Base-by-base conservation (phyloP, 345 rosid species). In the Citrus reticulata region DNA sequence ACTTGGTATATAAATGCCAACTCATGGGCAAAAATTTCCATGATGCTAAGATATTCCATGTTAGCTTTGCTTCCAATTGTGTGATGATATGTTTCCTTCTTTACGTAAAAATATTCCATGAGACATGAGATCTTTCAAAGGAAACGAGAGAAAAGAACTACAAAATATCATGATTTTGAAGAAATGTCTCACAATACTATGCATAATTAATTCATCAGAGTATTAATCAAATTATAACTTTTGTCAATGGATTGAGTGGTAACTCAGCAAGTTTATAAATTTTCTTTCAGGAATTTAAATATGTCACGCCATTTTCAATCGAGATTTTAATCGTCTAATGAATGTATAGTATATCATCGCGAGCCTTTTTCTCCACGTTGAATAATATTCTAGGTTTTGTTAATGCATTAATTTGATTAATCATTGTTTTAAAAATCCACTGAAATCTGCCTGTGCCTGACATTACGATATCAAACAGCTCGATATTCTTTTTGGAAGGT, bases 1-100 rank as follows among this genome's bases (percentile, higher is more conserved):
- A 68, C 74, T 51, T 75, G 13, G n/a, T 78, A 42, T 29, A 62
- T 74, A 80, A 78, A 57, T 82, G 85, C 77, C 80, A 83, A 42
- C 74, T 78, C 82, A 78, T 78, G 85, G 64, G 68, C 49, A 82
- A 24, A 19, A 54, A 17, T 19, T 54, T 54, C 22, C 20, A 54
- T 1, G 22, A 17, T 54, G 58, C 22, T 54, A 81, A 16, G 67
- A 29, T 49, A 70, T 71, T 72, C 63, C 61, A 58, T 70, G 82
- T 75, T 83, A 59, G 25, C 82, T 73, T 84, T 82, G 68, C 87
- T 84, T 84, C 29, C 49, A 37, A 60, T 69, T 57, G 68, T 22
- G 79, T 54, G 67, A n/a, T 30, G 13, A 24, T 75, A 14, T 35
- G 20, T 55, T 25, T 66, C 79, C 79, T 73, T 63, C 76, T 81